These are phyloP conservation scores for Acrocalymma vagum DNA, from an alignment of 2,329 filamentous ascomycete genomes.

Conservation along the genomic window DNA sequence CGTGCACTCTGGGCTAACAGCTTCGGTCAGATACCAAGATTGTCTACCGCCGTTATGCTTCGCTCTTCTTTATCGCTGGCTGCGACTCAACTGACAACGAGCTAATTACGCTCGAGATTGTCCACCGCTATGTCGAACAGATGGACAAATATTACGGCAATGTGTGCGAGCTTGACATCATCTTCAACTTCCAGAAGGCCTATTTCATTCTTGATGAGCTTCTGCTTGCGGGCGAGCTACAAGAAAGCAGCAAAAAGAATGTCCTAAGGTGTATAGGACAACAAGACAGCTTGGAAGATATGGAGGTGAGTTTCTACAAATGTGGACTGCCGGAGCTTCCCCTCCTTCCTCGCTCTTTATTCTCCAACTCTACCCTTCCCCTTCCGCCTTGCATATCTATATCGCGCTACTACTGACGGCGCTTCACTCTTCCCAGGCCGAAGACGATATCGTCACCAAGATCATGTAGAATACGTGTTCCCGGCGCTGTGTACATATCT, in stretches of 20 bases:
- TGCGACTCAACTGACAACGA: constrained; percentile 98
- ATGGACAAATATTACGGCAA: constrained; percentile 99
- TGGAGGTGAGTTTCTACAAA: constrained; percentile 99
- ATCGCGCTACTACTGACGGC: constrained; percentile 52
- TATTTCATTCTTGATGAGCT: constrained; percentile 99
- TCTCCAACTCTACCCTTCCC: constrained; percentile 22
- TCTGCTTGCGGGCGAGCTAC: constrained; percentile 92
- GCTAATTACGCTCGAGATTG: constrained; percentile 96
- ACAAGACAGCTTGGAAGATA: constrained; percentile 96
- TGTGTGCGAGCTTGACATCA: constrained; percentile 98
- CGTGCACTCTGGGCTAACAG: constrained; percentile 33
- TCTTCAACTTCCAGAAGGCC: constrained; percentile 99
- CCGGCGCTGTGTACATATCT: constrained; percentile 16
- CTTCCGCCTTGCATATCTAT: constrained; percentile 25
- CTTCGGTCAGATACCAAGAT: constrained; percentile 85
- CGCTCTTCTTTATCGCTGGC: constrained; percentile 98
- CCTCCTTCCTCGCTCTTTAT: constrained; percentile 12
- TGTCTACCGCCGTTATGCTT: constrained; percentile 97
- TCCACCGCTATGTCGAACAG: constrained; percentile 99
- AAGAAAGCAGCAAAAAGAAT: constrained; percentile 99
- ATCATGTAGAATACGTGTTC: constrained; percentile 71
- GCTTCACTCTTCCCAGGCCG: constrained; percentile 68
- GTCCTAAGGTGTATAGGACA: constrained; percentile 94
- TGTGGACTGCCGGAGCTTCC: too few species aligned
- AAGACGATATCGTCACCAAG: constrained; percentile 85